These are phyloP conservation scores for Coemansia sp. DNA, from an alignment of 192 early-diverging fungal genomes.

Conservation along the genomic window DNA sequence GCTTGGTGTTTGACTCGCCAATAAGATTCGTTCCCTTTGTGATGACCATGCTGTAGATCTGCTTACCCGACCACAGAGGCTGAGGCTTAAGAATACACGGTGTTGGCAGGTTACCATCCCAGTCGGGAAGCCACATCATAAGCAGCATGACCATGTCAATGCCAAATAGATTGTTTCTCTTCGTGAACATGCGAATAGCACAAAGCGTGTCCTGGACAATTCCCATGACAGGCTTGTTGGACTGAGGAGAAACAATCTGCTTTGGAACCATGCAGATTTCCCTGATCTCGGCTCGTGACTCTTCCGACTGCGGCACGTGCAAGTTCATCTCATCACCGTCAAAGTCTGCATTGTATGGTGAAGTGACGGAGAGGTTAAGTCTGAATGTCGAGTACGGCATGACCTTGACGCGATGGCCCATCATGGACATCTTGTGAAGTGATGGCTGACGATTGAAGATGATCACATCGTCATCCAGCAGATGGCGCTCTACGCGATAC, in stretches of 20 bases:
- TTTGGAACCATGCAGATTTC: slow-evolving; percentile 98
- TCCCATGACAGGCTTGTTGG: slow-evolving; percentile 98
- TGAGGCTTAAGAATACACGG: slow-evolving; percentile 95
- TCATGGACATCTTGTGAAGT: slow-evolving; percentile 99
- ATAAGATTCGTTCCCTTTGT: slow-evolving; percentile 90
- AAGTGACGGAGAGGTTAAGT: slow-evolving; percentile 93
- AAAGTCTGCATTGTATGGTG: slow-evolving; percentile 99
- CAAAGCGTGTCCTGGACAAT: slow-evolving; percentile 99
- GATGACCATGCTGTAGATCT: slow-evolving; percentile 90
- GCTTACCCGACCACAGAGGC: slow-evolving; percentile 98
- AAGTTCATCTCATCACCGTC: slow-evolving; percentile 99
- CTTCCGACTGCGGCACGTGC: slow-evolving; percentile 96
- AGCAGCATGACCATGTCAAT: slow-evolving; percentile 94
- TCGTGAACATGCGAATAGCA: slow-evolving; percentile 93
- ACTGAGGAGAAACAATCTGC: slow-evolving; percentile 96
- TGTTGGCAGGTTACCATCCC: slow-evolving; percentile 90
- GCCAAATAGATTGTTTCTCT: slow-evolving; percentile 85
- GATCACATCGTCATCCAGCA: slow-evolving; percentile 92
- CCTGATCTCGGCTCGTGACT: slow-evolving; percentile 91
- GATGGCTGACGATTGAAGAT: slow-evolving; percentile 99
- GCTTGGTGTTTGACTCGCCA: slow-evolving; percentile 74
- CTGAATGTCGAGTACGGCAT: slow-evolving; percentile 99
- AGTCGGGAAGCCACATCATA: slow-evolving; percentile 93
- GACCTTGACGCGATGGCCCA: slow-evolving; percentile 94
- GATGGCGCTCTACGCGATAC: slow-evolving; percentile 92